phyloP scores from a whole-genome alignment of 2,329 filamentous ascomycete species.

The Thyridium curvatum region DNA sequence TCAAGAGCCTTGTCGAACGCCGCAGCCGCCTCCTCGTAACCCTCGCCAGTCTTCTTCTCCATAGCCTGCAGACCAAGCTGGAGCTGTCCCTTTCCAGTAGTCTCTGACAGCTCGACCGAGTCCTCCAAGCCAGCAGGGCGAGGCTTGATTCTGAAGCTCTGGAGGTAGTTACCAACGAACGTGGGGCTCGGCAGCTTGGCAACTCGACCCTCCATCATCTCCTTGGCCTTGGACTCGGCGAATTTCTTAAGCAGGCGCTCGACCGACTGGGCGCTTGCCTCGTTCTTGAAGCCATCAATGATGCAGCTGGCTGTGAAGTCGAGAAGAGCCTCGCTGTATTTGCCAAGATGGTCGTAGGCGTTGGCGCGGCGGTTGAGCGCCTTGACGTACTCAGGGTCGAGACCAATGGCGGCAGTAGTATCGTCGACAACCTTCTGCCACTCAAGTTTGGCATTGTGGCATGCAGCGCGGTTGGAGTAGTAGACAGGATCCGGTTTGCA shows the following conservation, averaged over 20 bases:
- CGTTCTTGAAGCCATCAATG: conserved; percentile 94
- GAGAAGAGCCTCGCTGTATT: conserved; percentile 88
- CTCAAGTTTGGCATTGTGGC: conserved; percentile 86
- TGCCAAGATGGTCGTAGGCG: conserved; percentile 88
- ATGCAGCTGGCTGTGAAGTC: conserved; percentile 99
- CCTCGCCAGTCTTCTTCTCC: conserved; percentile 80
- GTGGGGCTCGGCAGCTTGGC: conserved; percentile 91
- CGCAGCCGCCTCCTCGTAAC: conserved; percentile 80
- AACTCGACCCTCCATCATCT: conserved; percentile 76
- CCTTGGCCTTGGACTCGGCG: conserved; percentile 87
- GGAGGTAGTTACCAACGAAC: conserved; percentile 97
- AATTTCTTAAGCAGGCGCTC: conserved; percentile 95
- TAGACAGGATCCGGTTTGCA: conserved; percentile 98
- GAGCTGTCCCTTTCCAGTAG: conserved; percentile 78
- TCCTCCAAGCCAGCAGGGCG: conserved; percentile 80
- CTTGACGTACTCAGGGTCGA: conserved; percentile 96
- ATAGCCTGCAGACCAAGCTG: conserved; percentile 77
- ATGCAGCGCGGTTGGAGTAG: conserved; percentile 97
- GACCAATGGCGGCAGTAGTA: conserved; percentile 86
- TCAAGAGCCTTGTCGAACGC: conserved; percentile 87
- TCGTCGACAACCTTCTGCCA: conserved; percentile 98
- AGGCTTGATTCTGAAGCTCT: conserved; percentile 86
- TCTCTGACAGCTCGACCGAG: conserved; percentile 66
- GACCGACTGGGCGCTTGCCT: conserved; percentile 79
- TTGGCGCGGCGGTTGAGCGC: conserved; percentile 93